Evolutionary conservation across 2,329 filamentous ascomycete species (phyloP), one percentile per base, ranked within the genome.

Genomic region (Ascochyta lentis): DNA sequence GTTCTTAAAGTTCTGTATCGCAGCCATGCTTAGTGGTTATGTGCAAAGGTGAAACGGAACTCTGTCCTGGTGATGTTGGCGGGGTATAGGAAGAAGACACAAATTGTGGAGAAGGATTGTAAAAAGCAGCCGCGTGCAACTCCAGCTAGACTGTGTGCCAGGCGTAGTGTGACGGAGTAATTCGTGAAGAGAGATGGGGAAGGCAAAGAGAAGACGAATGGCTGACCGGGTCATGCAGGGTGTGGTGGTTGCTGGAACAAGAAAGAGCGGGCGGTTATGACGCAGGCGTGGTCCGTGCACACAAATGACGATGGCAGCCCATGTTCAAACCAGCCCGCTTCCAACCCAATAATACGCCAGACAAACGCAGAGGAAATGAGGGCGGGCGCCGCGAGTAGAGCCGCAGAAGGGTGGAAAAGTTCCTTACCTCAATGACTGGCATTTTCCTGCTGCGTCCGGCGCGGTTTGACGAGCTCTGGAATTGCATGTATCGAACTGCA

Each of bases 1-100:
- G 79, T 97, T 97, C 80, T 98, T 97, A 70, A 97, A 86, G 75
- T 95, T 95, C 81, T 97, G 94, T 80, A 97, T 96, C 42, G 86
- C 86, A 69, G 84, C 86, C 86, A 88, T 88, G 57, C 59, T 66
- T 64, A 66, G 65, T 63, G 19, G 51, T 26, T 54, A 48, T 56
- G 45, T 55, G 60, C 39, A 38, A 49, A 24, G 33, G 35, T 31
- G 49, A 45, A 49, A 43, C 38, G 54, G 43, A 56, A 59, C 59
- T 64, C 61, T 49, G 65, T 35, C 37, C 51, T 46, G 40, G 42
- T 47, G 48, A 39, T 48, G 39, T 55, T 57, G 49, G 61, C 56
- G 62, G 65, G 61, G 61, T 65, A 61, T 47, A n/a, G 43, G 42
- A 39, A 6, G 19, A 47, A 51, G 64, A 55, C 39, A 59, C 50